Base-by-base conservation (phyloP, 2,329 filamentous ascomycete genomes). In the Knufia petricola region DNA sequence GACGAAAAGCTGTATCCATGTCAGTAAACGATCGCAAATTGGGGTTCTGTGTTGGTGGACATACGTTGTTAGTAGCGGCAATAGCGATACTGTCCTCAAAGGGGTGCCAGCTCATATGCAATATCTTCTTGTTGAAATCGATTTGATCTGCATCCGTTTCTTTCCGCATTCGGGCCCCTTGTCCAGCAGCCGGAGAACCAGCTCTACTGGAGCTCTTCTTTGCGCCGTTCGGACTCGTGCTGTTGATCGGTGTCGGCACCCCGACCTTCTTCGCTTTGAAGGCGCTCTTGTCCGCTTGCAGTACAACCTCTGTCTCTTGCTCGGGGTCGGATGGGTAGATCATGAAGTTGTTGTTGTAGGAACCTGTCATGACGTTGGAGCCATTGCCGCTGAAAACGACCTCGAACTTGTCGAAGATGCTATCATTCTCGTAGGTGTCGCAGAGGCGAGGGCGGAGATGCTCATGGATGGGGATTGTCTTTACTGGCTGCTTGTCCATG, bases 261-360 rank as follows among this genome's bases (percentile, higher is more conserved):
- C 92, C 92, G 56, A 98, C 90, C 75, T 96, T 98, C 82, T 98
- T 98, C 30, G 92, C 92, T 73, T 98, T 98, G 80, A 98, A 98
- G 9, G 92, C 92, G 49, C 88, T 95, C 74, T 98, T 98, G 67
- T 98, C 92, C 32, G 92, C 92, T 68, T 98, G 92, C 50, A 98
- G 74, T 40, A 98, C 92, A 41, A 98, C 89, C 68, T 98, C 92
- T 2, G 90, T 90, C 65, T 98, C 92, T 71, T 94, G 94, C 58
- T 90, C 87, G 4, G 89, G 86, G 61, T 96, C 90, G 21, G 89
- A 92, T 3, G 92, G 92, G 67, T 96, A 98, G 63, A 98, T 98
- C 92, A 98, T 98, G 75, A 98, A 96, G 73, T 98, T 98, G 74
- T 98, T 98, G 77, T 98, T 98, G 75, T 98, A 98, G 65, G 88